Base-by-base conservation (phyloP, 495 filamentous ascomycete species). In the Parathielavia hyrcaniae region DNA sequence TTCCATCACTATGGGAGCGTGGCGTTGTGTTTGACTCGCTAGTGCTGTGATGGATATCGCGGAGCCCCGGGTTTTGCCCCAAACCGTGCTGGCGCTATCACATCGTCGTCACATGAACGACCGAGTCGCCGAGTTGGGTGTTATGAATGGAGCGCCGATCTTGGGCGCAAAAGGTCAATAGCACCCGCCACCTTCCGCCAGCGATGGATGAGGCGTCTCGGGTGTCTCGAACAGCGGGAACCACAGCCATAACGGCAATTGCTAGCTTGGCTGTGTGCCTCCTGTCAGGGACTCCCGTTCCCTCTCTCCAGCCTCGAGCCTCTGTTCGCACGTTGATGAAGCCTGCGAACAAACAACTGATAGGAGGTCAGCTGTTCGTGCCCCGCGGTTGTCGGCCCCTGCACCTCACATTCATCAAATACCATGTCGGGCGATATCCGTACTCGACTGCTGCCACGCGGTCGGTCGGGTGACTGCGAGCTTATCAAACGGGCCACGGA, bases 211-310 rank as follows among this genome's bases (percentile, higher is more conserved):
- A 16, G 32, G 30, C n/a, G n/a, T n/a, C n/a, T n/a, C n/a, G n/a
- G n/a, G n/a, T n/a, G n/a, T n/a, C n/a, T n/a, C n/a, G n/a, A n/a
- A n/a, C n/a, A n/a, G n/a, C 26, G 53, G 41, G 34, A 55, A 34
- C 17, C 41, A 30, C 17, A n/a, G 34, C 52, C 53, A 47, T 38
- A 55, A 55, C 53, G 53, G 53, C 26, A n/a, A 36, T 6, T 6
- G 6, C 26, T 14, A 40, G 40, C 2, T 14, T 17, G 1, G 8
- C 5, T 1, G 40, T 16, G 19, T 17, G 40, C 40, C 19, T 3
- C 3, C 40, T 17, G 16, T 17, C 40, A 43, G 40, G 40, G 16
- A 43, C 16, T 16, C 40, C 40, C 40, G 40, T 14, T 30, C 6
- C 2, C 26, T 30, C 26, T n/a, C n/a, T n/a, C n/a, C n/a, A 6